phyloP scores from a whole-genome alignment of 169 alveolate species.

The Plasmodium billcollinsi region DNA sequence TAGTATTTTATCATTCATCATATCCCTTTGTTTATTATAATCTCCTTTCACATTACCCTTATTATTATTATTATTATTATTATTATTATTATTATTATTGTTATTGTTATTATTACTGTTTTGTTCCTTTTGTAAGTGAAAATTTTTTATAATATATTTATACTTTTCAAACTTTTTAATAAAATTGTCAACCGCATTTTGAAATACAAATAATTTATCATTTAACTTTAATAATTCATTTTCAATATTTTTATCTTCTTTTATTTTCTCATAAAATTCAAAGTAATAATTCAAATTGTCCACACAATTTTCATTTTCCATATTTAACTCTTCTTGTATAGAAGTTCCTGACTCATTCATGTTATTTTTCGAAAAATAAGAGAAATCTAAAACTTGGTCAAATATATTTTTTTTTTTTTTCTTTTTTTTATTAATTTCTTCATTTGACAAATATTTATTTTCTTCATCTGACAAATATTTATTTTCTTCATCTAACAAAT shows the following conservation, averaged over 20 bases:
- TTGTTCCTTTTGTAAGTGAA: conserved; percentile 19
- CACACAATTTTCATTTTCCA: conserved; percentile 62
- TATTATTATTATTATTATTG: neutral
- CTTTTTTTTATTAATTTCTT: too few species aligned
- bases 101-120: neutral
- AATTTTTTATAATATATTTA: conserved; percentile 53
- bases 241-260: conserved; percentile 68
- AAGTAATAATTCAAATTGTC: conserved; percentile 25
- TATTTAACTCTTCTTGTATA: conserved; percentile 25
- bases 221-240: conserved; percentile 55
- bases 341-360: conserved; percentile 20
- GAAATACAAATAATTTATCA: conserved; percentile 57
- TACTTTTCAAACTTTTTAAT: conserved; percentile 64
- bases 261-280: conserved; percentile 61
- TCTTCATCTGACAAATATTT: neutral
- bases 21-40: neutral
- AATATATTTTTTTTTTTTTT: conserved; percentile 10
- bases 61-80: neutral
- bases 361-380: conserved; percentile 33
- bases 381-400: conserved; percentile 41
- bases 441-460: neutral
- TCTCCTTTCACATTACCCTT: neutral
- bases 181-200: conserved; percentile 50
- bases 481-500: neutral
- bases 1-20: neutral